Percentiles rank a stretch among this genome's conserved stretches.
Evolutionary conservation across 257 asterid species (phyloP).

Genomic region (Capsicum chinense): DNA sequence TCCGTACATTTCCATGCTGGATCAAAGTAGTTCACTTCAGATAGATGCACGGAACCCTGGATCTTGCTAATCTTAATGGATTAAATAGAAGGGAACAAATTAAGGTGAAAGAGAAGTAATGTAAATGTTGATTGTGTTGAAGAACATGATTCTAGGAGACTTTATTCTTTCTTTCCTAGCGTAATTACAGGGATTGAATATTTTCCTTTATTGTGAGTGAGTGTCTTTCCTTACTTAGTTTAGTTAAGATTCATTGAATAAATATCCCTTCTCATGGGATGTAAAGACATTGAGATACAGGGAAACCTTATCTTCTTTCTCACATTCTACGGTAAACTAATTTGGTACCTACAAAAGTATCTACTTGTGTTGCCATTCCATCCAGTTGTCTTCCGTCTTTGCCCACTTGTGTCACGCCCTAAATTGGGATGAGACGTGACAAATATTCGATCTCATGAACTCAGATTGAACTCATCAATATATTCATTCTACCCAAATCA

Average conservation of each 20-base stretch:
- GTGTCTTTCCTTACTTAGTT: slow-evolving; percentile 20
- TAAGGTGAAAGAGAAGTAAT: slow-evolving; percentile 4
- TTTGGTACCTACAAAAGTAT: not conserved
- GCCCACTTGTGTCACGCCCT: not conserved
- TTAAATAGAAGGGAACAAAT: slow-evolving; percentile 17
- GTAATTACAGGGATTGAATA: not conserved
- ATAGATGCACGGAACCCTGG: not conserved
- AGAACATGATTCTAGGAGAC: not conserved
- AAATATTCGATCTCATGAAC: not conserved
- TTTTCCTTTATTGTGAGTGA: not conserved
- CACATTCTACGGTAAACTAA: not conserved
- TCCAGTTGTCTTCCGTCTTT: not conserved
- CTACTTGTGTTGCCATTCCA: not conserved
- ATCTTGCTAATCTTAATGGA: not conserved
- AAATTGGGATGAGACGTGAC: not conserved
- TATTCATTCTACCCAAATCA: not conserved
- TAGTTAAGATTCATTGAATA: not conserved
- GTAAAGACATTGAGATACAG: not conserved
- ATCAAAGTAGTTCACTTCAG: not conserved
- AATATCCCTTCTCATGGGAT: not conserved
- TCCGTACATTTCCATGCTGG: not conserved
- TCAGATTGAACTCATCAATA: not conserved
- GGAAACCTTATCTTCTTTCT: not conserved
- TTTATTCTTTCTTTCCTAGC: not conserved
- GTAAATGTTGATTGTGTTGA: slow-evolving; percentile 5